phyloP scores from a whole-genome alignment of 1,139 yeast genomes.

The Blastobotrys proliferans region DNA sequence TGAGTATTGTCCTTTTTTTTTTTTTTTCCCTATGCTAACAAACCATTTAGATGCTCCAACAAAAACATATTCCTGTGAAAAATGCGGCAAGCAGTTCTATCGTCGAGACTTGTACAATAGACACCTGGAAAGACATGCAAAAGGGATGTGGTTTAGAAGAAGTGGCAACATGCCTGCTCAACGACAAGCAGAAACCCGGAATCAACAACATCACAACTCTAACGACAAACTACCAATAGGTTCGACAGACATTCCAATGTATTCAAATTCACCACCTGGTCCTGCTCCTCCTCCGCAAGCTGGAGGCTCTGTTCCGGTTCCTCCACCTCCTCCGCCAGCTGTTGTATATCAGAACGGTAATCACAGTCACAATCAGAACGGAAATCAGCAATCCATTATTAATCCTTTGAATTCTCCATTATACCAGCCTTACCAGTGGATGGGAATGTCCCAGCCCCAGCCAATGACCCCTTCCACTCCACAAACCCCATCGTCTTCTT shows the following conservation, averaged over 20 bases:
- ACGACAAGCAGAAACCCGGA: no score
- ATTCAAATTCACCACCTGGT: not conserved
- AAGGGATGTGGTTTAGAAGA: conserved; percentile 19
- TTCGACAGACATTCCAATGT: not conserved
- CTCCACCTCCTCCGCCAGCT: no score
- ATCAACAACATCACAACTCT: not conserved
- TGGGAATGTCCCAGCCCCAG: conserved; percentile 2
- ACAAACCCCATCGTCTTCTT: not conserved
- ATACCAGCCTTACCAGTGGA: no score
- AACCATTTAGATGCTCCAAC: conserved; percentile 17
- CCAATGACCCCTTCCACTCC: no score
- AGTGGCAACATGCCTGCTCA: conserved; percentile 14
- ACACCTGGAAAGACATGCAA: conserved; percentile 19
- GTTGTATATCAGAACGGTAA: no score
- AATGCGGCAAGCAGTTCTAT: conserved; percentile 19
- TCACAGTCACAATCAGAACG: no score
- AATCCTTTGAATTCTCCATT: no score
- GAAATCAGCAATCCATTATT: no score
- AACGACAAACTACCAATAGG: not conserved
- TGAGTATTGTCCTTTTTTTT: conserved; percentile 16
- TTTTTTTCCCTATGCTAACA: no score
- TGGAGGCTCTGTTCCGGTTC: no score
- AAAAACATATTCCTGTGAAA: conserved; percentile 17
- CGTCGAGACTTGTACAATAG: conserved; percentile 20
- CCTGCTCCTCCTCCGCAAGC: no score